Percentiles rank a stretch among this genome's conserved stretches.
Evolutionary conservation across 345 rosid species (phyloP).

Genomic region (Brassica cretica): DNA sequence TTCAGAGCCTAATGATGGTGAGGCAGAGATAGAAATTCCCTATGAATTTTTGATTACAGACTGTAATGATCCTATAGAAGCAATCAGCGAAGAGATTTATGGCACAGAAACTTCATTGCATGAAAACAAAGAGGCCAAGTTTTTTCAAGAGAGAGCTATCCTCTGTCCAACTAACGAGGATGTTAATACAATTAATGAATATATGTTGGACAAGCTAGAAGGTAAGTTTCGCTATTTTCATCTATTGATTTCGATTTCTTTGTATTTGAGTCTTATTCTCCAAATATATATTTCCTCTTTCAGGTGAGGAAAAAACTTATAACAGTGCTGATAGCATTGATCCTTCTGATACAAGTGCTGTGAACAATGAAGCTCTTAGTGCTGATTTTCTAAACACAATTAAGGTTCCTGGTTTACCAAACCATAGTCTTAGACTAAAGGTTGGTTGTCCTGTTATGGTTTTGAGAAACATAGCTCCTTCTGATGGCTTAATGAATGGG

Average conservation of each 20-base stretch:
- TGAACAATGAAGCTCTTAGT: not conserved
- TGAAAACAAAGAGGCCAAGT: not conserved
- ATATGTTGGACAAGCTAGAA: not conserved
- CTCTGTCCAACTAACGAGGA: not conserved
- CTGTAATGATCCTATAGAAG: not conserved
- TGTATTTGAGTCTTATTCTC: not conserved
- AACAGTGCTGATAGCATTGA: not conserved
- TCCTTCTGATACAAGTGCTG: not conserved
- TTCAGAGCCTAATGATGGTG: not conserved
- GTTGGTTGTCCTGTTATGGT: too few relatives aligned
- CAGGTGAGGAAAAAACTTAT: not conserved
- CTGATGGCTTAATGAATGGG: too few relatives aligned
- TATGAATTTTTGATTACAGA: not conserved
- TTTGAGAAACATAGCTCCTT: too few relatives aligned
- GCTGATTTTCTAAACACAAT: too few relatives aligned
- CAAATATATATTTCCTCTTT: too few relatives aligned
- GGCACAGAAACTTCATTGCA: not conserved
- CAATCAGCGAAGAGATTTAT: not conserved
- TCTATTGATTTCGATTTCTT: too few relatives aligned
- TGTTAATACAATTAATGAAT: not conserved
- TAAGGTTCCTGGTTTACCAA: too few relatives aligned
- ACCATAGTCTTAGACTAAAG: too few relatives aligned
- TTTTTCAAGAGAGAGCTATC: not conserved
- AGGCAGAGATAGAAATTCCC: not conserved
- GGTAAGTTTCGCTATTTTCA: not conserved